Conservation (phyloP, 495 filamentous ascomycete genomes). For the Penicillium silybi region DNA sequence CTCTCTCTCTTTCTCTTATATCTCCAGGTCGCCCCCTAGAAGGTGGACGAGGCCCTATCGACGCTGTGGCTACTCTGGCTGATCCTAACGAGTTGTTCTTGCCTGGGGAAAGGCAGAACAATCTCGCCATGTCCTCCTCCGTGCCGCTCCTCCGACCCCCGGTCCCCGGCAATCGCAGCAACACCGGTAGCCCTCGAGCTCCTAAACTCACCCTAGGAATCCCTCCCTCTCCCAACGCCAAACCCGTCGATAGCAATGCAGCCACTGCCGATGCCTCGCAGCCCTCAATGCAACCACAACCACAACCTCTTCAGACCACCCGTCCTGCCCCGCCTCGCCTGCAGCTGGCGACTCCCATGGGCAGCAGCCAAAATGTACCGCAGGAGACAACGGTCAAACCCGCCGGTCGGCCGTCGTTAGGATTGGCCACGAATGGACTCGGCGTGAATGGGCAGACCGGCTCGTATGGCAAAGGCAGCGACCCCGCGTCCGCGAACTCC, state of each 20-base stretch:
- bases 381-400: conserved; percentile 50
- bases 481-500: conserved; percentile 76
- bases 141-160: conserved; percentile 82
- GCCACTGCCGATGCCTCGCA: conserved; percentile 12
- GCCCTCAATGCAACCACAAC: neutral
- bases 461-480: conserved; percentile 68
- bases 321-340: conserved; percentile 66
- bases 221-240: conserved; percentile 73
- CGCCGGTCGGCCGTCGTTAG: conserved; percentile 50
- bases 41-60: conserved; percentile 21
- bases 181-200: conserved; percentile 52
- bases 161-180: conserved; percentile 67
- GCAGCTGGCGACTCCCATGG: conserved; percentile 80
- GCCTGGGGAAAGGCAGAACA: conserved; percentile 45
- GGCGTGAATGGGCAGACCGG: conserved; percentile 73
- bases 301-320: conserved; percentile 25
- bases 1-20: no score
- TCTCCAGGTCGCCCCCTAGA: conserved; percentile 5
- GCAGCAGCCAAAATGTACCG: conserved; percentile 59
- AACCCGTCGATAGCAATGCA: conserved; percentile 53
- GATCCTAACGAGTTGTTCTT: conserved; percentile 48
- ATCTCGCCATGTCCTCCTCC: conserved; percentile 70
- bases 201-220: conserved; percentile 86
- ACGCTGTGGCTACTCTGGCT: conserved; percentile 42
- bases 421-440: conserved; percentile 51